Evolutionary conservation across 805 yeast species (phyloP).

Genomic region (Metschnikowia koreensis): DNA sequence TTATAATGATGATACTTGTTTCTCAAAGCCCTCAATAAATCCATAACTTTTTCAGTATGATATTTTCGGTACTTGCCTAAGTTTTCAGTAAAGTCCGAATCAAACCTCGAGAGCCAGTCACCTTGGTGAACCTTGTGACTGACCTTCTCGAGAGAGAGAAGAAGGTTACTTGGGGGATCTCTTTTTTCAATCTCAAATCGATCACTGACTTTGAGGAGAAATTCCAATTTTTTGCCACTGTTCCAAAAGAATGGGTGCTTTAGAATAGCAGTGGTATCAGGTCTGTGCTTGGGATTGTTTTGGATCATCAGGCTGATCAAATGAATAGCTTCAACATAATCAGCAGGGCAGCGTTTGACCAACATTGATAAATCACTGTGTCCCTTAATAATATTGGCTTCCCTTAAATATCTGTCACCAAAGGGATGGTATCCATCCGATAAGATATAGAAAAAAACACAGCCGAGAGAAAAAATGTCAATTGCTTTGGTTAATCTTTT

Average conservation of each 20-base stretch:
- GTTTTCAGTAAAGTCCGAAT: constrained; percentile 70
- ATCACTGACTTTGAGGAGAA: constrained; percentile 84
- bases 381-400: constrained; percentile 80
- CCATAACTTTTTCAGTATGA: constrained; percentile 74
- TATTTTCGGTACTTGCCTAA: constrained; percentile 91
- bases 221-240: constrained; percentile 69
- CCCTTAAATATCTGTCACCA: constrained; percentile 87
- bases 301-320: constrained; percentile 71
- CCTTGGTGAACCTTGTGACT: constrained; percentile 36
- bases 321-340: constrained; percentile 65
- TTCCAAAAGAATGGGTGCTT: constrained; percentile 91
- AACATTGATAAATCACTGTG: constrained; percentile 52
- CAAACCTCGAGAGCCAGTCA: constrained; percentile 80
- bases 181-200: constrained; percentile 81
- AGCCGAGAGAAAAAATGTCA: constrained; percentile 92
- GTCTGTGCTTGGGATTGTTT: constrained; percentile 65
- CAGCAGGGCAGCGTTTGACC: constrained; percentile 38
- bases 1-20: constrained; percentile 94
- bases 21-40: constrained; percentile 81
- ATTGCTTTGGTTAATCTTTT: constrained; percentile 82
- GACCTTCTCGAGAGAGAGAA: constrained; percentile 56
- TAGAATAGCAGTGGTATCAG: constrained; percentile 64
- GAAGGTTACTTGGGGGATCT: constrained; percentile 69
- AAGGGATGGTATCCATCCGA: constrained; percentile 89
- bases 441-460: constrained; percentile 85